Evolutionary conservation across 2,329 filamentous ascomycete genomes (phyloP), one percentile per base, ranked within the genome.

Genomic region (Microsporum ferrugineum): DNA sequence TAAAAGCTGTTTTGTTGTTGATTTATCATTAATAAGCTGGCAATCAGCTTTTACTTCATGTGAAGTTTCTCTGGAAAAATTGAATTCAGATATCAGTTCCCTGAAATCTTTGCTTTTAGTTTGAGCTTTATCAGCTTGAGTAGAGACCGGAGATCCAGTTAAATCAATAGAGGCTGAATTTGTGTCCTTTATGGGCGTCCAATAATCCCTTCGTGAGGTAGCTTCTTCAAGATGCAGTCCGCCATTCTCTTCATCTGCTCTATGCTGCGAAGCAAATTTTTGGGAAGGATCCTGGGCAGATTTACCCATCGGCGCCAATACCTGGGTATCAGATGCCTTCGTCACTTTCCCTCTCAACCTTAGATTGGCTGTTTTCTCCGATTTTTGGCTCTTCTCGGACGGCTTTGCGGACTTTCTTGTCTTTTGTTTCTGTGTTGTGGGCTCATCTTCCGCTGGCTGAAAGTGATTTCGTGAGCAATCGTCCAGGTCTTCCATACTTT

Each of bases 131-230:
- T 3, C 57, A 17, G 49, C 58, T 33, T 61, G 34, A 49, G 58
- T 59, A 8, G 58, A 60, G 14, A 39, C 57, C 0, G 49, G 57
- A 17, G 60, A 58, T 29, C 62, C 62, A 5, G 63, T 64, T 36
- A 66, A 62, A 43, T 68, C 66, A 36, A 63, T 64, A 43, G 63
- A 66, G 61, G 69, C 62, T 2, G 69, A 61, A 0, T 65, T 66
- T 47, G 76, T 77, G 38, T 76, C 69, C 55, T 76, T 78, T 2
- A 84, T 80, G 1, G 87, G 88, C 0, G 88, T 91, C 88, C 88
- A 91, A 62, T 85, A 79, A 12, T 74, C 68, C 63, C 84, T 79
- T 62, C 87, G 78, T 53, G 74, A 76, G 31, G 81, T 70, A 5
- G 86, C 87, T 53, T 69, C 63, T 63, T 72, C 73, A 29, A 76